Evolutionary conservation across 192 early-diverging fungal species (phyloP).

Genomic region (Chytriomyces confervae): DNA sequence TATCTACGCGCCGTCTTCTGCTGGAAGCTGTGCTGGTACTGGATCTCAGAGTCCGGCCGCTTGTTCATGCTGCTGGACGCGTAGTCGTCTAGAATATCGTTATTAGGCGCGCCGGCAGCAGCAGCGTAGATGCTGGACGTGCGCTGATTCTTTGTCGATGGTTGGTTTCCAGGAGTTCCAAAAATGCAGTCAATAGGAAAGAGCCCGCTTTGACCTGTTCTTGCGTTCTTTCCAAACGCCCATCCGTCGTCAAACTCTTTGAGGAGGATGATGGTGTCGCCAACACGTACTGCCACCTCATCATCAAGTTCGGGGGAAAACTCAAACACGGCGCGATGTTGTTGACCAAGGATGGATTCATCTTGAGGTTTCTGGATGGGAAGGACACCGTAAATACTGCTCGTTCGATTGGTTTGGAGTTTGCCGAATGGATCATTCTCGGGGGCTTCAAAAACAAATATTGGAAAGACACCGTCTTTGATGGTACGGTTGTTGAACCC

Average conservation of each 20-base stretch:
- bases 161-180: neutral
- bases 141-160: neutral
- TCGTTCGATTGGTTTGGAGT: neutral
- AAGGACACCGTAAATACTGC: neutral
- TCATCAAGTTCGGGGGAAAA: neutral
- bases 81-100: neutral
- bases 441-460: neutral
- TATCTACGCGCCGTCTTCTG: too few species aligned
- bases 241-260: neutral
- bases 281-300: neutral
- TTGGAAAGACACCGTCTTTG: neutral
- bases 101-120: neutral
- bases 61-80: neutral
- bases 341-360: neutral
- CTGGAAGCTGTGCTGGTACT: too few species aligned
- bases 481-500: neutral
- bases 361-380: neutral
- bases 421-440: neutral
- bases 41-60: neutral
- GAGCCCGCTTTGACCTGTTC: neutral
- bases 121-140: neutral
- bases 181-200: neutral
- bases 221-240: neutral
- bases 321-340: neutral
- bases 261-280: neutral